A percentile compares a stretch with the other conserved stretches of the same genome.
These are phyloP conservation scores for Diutina neorugosa DNA, from an alignment of 1,139 yeast species.

Conservation along the genomic window DNA sequence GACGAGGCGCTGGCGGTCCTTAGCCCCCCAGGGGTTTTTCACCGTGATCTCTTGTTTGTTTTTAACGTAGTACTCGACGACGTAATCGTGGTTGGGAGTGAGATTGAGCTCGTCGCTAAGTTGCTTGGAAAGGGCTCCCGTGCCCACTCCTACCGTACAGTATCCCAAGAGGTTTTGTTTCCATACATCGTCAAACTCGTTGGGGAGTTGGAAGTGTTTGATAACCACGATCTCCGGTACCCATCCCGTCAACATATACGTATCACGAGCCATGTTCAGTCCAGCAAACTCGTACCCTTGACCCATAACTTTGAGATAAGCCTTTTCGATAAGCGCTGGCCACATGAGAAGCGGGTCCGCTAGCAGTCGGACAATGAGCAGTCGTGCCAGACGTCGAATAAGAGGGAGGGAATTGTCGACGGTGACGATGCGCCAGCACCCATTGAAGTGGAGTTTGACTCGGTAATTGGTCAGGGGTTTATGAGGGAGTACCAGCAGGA, in stretches of 20 bases:
- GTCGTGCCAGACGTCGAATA: slow-evolving; percentile 10
- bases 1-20: slow-evolving; percentile 5
- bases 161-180: slow-evolving; percentile 19
- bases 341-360: slow-evolving; percentile 31
- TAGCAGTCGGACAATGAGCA: slow-evolving; percentile 27
- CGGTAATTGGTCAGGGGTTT: neutral
- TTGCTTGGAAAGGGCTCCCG: slow-evolving; percentile 36
- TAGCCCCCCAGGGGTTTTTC: slow-evolving; percentile 43
- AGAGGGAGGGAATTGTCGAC: slow-evolving; percentile 36
- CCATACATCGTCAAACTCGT: slow-evolving; percentile 21
- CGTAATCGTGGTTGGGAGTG: slow-evolving; percentile 61
- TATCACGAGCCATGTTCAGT: slow-evolving; percentile 71
- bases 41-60: slow-evolving; percentile 18
- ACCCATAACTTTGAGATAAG: slow-evolving; percentile 53
- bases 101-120: slow-evolving; percentile 28
- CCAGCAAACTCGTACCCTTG: slow-evolving; percentile 56
- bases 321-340: slow-evolving; percentile 74
- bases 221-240: slow-evolving; percentile 48
- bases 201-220: slow-evolving; percentile 11
- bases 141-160: slow-evolving; percentile 54
- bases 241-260: slow-evolving; percentile 56
- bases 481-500: neutral
- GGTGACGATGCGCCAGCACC: slow-evolving; percentile 37
- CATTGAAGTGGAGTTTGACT: slow-evolving; percentile 36
- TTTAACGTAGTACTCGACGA: slow-evolving; percentile 17